Evolutionary conservation across 169 alveolate genomes (phyloP).

Genomic region (Eimeria praecox): DNA sequence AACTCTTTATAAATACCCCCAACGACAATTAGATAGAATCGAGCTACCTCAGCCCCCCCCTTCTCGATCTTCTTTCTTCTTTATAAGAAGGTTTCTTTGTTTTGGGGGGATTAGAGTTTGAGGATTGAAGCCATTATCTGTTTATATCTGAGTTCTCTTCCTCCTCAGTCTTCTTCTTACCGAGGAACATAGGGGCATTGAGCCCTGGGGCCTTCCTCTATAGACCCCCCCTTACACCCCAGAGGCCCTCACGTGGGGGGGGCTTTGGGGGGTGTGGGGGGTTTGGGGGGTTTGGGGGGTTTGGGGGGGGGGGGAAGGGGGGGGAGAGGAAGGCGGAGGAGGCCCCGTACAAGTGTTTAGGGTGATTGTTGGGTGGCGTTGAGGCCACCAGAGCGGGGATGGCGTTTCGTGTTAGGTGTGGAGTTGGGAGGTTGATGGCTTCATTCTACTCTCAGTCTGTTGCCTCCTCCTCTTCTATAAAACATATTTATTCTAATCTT

Average conservation of each 20-base stretch:
- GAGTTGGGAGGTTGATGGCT: background rate
- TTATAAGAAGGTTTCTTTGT: background rate
- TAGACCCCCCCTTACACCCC: background rate
- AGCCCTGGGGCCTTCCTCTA: background rate
- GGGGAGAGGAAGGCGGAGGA: too few relatives aligned
- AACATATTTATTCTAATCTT: background rate
- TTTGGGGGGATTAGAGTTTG: background rate
- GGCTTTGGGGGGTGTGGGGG: too few relatives aligned
- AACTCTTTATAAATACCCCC: background rate
- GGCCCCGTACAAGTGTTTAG: too few relatives aligned
- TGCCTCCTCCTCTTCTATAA: background rate
- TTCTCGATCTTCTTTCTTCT: background rate
- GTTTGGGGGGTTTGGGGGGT: too few relatives aligned
- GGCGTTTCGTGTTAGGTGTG: background rate
- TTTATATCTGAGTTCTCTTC: background rate
- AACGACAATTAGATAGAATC: background rate
- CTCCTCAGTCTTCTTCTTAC: background rate
- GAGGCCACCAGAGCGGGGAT: background rate
- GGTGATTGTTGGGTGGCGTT: background rate
- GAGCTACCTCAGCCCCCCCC: background rate
- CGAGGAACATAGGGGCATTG: background rate
- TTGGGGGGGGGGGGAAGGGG: too few relatives aligned
- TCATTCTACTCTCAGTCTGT: background rate
- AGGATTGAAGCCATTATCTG: background rate
- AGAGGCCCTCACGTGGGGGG: slow-evolving; percentile 1